Conservation (phyloP, 192 early-diverging fungal genomes). For the Pecoramyces ruminantium region DNA sequence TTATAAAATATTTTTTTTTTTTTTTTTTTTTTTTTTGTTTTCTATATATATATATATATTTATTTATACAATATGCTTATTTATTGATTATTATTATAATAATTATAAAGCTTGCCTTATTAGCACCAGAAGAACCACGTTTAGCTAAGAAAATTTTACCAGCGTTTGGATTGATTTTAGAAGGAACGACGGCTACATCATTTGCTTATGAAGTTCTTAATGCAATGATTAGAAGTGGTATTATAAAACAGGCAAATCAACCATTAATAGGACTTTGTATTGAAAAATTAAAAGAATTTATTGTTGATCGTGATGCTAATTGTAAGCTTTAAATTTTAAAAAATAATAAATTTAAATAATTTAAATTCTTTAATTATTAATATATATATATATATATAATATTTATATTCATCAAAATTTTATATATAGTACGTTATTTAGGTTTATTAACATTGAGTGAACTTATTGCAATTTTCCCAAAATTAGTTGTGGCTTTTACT, state of each 20-base stretch:
- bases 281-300: neutral
- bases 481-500: constrained; percentile 60
- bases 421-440: constrained; percentile 63
- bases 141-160: constrained; percentile 73
- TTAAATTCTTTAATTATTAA: too few relatives aligned
- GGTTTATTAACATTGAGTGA: constrained; percentile 72
- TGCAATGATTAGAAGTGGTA: constrained; percentile 75
- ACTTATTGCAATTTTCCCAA: constrained; percentile 68
- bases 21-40: constrained; percentile 5
- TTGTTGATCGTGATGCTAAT: neutral
- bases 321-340: neutral
- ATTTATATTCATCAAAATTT: too few relatives aligned
- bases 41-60: neutral
- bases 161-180: constrained; percentile 67
- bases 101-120: constrained; percentile 54
- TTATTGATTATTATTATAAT: neutral
- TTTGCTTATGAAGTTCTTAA: constrained; percentile 95
- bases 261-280: constrained; percentile 5
- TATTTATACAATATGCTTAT: neutral
- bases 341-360: too few relatives aligned
- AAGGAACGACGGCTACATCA: constrained; percentile 84
- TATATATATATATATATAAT: too few relatives aligned
- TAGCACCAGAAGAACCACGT: constrained; percentile 85
- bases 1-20: neutral
- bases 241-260: constrained; percentile 44